Evolutionary conservation across 306 rosid genomes (phyloP).

Genomic region (Psophocarpus tetragonolobus): DNA sequence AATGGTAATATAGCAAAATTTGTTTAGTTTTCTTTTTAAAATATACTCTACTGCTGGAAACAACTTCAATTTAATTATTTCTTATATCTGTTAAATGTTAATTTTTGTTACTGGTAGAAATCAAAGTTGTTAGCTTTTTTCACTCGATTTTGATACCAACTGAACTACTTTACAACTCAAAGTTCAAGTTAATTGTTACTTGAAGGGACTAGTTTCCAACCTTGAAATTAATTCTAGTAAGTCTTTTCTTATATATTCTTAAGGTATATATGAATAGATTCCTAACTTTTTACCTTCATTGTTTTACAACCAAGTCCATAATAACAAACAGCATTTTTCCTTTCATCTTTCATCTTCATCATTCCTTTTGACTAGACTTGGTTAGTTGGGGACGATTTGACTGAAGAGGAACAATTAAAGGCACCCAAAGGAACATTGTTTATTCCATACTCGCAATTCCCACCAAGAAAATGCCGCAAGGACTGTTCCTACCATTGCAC

Average conservation of each 20-base stretch:
- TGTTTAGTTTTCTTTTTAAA: background rate
- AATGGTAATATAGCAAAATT: slow-evolving; percentile 32
- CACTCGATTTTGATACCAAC: no score
- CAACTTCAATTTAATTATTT: background rate
- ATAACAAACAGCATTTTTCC: no score
- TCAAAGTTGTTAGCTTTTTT: no score
- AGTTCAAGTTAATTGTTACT: background rate
- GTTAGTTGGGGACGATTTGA: slow-evolving; percentile 69
- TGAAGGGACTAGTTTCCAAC: background rate
- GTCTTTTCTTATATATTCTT: no score
- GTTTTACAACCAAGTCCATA: background rate
- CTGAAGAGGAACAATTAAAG: slow-evolving; percentile 53
- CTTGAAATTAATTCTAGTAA: no score
- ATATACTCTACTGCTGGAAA: background rate
- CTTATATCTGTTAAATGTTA: no score
- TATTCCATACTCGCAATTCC: slow-evolving; percentile 71
- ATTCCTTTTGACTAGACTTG: slow-evolving; percentile 40
- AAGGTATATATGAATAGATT: background rate
- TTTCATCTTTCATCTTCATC: background rate
- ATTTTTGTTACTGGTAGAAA: no score
- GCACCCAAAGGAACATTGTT: slow-evolving; percentile 63
- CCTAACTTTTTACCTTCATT: background rate
- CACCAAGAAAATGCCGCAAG: slow-evolving; percentile 56
- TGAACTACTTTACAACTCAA: no score
- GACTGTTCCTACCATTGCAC: slow-evolving; percentile 68